Percentiles rank a stretch among this genome's conserved stretches.
phyloP scores from a whole-genome alignment of 306 rosid species.

The Dicorynia guianensis region DNA sequence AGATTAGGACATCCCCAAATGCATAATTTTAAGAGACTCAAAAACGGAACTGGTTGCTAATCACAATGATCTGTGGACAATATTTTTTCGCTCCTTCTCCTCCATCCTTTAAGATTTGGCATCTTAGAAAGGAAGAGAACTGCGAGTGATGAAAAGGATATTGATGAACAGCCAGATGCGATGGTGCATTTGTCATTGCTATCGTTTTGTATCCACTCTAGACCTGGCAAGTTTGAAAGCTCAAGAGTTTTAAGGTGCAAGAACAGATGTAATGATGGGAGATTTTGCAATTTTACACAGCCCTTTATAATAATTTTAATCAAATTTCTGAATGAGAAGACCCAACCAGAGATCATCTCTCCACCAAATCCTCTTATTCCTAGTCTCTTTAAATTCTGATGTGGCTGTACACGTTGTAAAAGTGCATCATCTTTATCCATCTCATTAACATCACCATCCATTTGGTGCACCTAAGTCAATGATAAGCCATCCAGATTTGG shows the following conservation, averaged over 20 bases:
- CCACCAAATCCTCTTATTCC: no score
- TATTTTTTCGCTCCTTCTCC: slow-evolving; percentile 1
- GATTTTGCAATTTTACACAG: slow-evolving; percentile 17
- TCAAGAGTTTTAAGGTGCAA: fast-evolving
- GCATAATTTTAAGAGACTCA: fast-evolving
- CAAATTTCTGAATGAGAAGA: no score
- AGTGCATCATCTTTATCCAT: neutral
- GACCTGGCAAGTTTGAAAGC: neutral
- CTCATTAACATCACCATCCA: neutral
- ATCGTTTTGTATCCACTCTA: slow-evolving; percentile 3
- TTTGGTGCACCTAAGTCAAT: neutral
- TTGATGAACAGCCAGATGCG: neutral
- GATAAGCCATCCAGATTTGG: neutral
- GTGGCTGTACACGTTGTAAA: no score
- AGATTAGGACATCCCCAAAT: neutral
- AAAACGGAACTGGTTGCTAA: neutral
- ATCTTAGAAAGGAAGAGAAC: fast-evolving
- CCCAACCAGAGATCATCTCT: no score
- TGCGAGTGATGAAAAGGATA: neutral
- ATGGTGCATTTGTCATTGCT: no score
- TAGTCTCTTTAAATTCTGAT: no score
- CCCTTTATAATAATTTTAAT: no score
- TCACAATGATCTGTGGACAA: neutral
- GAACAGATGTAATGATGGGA: no score
- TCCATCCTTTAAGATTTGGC: neutral